Evolutionary conservation across 2,329 filamentous ascomycete species (phyloP), one percentile per base, ranked within the genome.

Genomic region (Penicillium verrucosum): DNA sequence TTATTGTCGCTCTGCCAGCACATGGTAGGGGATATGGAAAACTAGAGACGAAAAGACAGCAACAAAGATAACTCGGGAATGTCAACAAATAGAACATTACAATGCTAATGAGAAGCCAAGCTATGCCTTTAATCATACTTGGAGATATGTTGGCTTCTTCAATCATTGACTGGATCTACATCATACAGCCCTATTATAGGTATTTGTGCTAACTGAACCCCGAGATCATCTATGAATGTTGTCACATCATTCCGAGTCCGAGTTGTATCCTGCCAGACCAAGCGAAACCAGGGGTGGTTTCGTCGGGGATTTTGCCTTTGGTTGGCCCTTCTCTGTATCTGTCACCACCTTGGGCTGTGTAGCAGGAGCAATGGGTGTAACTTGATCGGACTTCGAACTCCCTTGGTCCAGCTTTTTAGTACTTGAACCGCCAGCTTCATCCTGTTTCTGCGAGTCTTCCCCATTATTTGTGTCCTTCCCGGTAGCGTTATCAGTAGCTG

Each of bases 401-500:
- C 36, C 32, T 42, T 42, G 38, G 1, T 42, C 44, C 18, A 34
- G 11, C 30, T 34, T 36, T 23, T 42, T 50, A 10, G 37, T 36
- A 32, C n/a, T 41, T 14, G 40, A 37, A 29, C 57, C 40, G 14
- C 42, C 46, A 27, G 60, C 53, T 27, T 54, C 56, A 8, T 51
- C 11, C n/a, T n/a, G 11, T n/a, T 58, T 65, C 14, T 56, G 50
- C 23, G 40, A 29, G 23, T 56, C 53, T 23, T 46, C 54, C 58
- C 8, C 49, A 46, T 46, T 46, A 36, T 32, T 44, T 50, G n/a
- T 55, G 18, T 23, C 34, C 41, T 48, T 60, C 21, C 12, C 38
- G 1, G n/a, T 54, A 18, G 42, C 40, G 10, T 60, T 65, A 18
- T 65, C 65, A 9, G 65, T 58, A 8, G 67, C 58, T 11, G 75